Evolutionary conservation across 805 yeast species (phyloP).

Genomic region (Kuraishia capsulata): DNA sequence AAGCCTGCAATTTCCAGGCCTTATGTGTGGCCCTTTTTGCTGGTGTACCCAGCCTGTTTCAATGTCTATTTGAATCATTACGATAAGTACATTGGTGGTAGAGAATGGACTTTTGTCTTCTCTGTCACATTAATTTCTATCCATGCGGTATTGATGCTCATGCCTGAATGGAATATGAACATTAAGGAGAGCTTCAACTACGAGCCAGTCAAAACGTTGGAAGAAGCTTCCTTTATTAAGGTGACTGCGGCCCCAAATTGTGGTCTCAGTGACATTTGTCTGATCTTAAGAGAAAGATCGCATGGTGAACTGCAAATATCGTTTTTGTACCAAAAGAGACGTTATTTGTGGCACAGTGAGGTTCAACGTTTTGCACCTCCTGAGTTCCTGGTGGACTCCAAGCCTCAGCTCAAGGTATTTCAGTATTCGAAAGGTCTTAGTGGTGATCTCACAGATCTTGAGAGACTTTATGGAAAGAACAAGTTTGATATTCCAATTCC

Average conservation of each 20-base stretch:
- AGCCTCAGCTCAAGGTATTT: conserved; percentile 46
- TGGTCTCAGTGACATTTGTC: conserved; percentile 77
- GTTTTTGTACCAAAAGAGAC: conserved; percentile 85
- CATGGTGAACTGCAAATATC: conserved; percentile 56
- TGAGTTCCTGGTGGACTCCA: conserved; percentile 55
- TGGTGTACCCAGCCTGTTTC: conserved; percentile 65
- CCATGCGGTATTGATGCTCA: conserved; percentile 70
- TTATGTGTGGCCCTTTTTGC: conserved; percentile 74
- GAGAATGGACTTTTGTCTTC: conserved; percentile 94
- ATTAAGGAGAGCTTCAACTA: conserved; percentile 67
- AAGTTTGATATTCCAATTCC: conserved; percentile 94
- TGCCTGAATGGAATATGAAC: conserved; percentile 90
- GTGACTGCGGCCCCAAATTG: conserved; percentile 77
- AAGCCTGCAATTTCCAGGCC: conserved; percentile 54
- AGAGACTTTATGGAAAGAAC: conserved; percentile 72
- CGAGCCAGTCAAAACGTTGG: conserved; percentile 36
- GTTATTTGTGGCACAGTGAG: conserved; percentile 61
- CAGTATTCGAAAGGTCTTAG: conserved; percentile 33
- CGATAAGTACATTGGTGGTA: conserved; percentile 75
- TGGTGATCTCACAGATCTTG: conserved; percentile 23
- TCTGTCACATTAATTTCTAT: conserved; percentile 63
- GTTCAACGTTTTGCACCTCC: conserved; percentile 68
- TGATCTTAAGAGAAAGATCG: conserved; percentile 43
- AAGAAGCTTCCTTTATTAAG: conserved; percentile 63
- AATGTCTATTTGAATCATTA: conserved; percentile 60